phyloP scores from a whole-genome alignment of 108 stramenopile species.

The Skeletonema tropicum region DNA sequence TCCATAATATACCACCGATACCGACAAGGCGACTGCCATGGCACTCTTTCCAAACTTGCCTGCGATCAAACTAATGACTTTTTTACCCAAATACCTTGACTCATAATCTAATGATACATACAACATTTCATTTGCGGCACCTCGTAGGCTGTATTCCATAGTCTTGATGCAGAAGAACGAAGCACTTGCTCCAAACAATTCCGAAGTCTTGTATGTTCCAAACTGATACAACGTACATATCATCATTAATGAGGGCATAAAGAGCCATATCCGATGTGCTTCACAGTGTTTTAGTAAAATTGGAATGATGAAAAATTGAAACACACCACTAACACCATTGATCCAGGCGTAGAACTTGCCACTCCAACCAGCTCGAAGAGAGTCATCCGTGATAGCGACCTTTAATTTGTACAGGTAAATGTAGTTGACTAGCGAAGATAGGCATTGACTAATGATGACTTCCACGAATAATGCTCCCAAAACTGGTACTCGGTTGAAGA shows the following conservation, averaged over 20 bases:
- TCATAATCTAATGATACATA: slow-evolving; percentile 67
- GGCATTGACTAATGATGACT: slow-evolving; percentile 57
- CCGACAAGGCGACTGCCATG: slow-evolving; percentile 52
- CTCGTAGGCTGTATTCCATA: slow-evolving; percentile 63
- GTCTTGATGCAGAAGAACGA: slow-evolving; percentile 61
- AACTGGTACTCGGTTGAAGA: slow-evolving; percentile 58
- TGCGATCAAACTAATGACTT: slow-evolving; percentile 59
- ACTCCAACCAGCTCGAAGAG: slow-evolving; percentile 56
- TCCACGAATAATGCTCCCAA: slow-evolving; percentile 58
- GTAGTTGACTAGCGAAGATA: slow-evolving; percentile 59
- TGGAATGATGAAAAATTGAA: slow-evolving; percentile 69
- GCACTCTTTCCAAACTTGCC: slow-evolving; percentile 63
- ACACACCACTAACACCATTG: slow-evolving; percentile 55
- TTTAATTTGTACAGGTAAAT: slow-evolving; percentile 59
- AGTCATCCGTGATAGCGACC: slow-evolving; percentile 54
- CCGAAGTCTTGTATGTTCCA: slow-evolving; percentile 23
- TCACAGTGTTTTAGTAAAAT: slow-evolving; percentile 35
- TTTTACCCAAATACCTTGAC: slow-evolving; percentile 64
- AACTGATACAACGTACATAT: slow-evolving; percentile 41
- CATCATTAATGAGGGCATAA: slow-evolving; percentile 60
- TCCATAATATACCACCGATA: slow-evolving; percentile 41
- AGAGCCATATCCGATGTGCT: slow-evolving; percentile 48
- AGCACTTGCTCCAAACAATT: slow-evolving; percentile 39
- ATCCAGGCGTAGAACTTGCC: slow-evolving; percentile 60
- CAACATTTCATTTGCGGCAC: slow-evolving; percentile 59